Conservation (phyloP, 169 alveolate species). For the Cryptosporidium sp. region DNA sequence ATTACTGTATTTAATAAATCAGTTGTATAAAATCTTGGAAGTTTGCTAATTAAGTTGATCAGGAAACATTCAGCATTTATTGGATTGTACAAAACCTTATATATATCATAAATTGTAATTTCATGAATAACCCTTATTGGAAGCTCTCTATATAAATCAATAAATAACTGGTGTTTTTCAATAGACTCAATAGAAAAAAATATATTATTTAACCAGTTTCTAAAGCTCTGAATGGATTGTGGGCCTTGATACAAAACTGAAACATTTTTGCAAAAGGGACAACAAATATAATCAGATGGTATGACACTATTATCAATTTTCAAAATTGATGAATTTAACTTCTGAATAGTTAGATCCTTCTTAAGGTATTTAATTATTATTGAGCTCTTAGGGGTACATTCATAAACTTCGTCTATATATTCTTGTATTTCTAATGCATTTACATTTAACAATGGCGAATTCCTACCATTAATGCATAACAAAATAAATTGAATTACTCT, state of each 20-base stretch:
- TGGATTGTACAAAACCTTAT: background rate
- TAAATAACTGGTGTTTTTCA: conserved; percentile 39
- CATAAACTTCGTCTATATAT: conserved; percentile 44
- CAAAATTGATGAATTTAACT: background rate
- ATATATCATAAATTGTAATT: conserved; percentile 3
- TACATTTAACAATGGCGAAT: conserved; percentile 40
- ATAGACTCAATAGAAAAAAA: conserved; percentile 36
- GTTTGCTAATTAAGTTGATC: background rate
- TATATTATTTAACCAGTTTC: conserved; percentile 22
- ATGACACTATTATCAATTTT: background rate
- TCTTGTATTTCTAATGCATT: conserved; percentile 55
- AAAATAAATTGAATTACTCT: conserved; percentile 53
- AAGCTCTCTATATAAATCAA: conserved; percentile 36
- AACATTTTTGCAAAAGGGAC: conserved; percentile 32
- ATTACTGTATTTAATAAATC: background rate
- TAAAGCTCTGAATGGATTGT: background rate
- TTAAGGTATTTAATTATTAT: conserved; percentile 28
- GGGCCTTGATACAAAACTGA: conserved; percentile 6
- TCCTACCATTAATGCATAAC: conserved; percentile 33
- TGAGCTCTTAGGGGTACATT: conserved; percentile 41
- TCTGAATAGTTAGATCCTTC: conserved; percentile 16
- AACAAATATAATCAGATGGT: conserved; percentile 9
- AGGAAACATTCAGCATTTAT: conserved; percentile 29
- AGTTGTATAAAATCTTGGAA: background rate
- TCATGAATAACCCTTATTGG: conserved; percentile 8